These are phyloP conservation scores for Turritis glabra DNA, from an alignment of 345 rosid species.

Conservation along the genomic window DNA sequence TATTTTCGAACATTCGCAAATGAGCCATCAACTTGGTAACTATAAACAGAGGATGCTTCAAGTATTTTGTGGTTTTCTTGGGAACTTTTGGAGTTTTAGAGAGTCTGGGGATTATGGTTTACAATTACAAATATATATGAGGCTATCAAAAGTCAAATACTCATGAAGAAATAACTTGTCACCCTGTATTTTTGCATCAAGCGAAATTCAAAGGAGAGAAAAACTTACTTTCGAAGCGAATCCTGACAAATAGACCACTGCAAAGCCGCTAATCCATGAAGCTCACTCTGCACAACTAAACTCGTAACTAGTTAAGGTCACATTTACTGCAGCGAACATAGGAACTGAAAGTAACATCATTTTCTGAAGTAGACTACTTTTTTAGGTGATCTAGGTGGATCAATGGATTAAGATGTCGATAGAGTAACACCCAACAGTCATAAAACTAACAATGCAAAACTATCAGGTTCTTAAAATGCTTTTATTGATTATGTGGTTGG, in stretches of 20 bases:
- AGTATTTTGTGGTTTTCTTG: constrained; percentile 14
- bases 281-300: constrained; percentile 70
- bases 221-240: constrained; percentile 56
- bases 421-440: not conserved
- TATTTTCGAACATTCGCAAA: not conserved
- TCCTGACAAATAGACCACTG: constrained; percentile 95
- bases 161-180: not conserved
- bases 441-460: not conserved
- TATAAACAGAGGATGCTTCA: not conserved
- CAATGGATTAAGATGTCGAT: constrained; percentile 2
- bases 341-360: not conserved
- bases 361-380: constrained; percentile 14
- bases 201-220: not conserved
- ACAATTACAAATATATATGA: not conserved
- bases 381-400: constrained; percentile 5
- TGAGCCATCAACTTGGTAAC: not conserved
- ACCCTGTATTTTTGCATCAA: constrained; percentile 1
- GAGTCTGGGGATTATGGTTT: not conserved
- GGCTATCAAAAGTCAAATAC: not conserved
- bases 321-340: not conserved
- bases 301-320: constrained; percentile 27
- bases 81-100: not conserved
- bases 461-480: not conserved
- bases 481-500: not conserved
- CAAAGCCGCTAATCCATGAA: constrained; percentile 91